Evolutionary conservation across 1,284 basidiomycete species (phyloP).

Genomic region (Ustilago vetiveriae): DNA sequence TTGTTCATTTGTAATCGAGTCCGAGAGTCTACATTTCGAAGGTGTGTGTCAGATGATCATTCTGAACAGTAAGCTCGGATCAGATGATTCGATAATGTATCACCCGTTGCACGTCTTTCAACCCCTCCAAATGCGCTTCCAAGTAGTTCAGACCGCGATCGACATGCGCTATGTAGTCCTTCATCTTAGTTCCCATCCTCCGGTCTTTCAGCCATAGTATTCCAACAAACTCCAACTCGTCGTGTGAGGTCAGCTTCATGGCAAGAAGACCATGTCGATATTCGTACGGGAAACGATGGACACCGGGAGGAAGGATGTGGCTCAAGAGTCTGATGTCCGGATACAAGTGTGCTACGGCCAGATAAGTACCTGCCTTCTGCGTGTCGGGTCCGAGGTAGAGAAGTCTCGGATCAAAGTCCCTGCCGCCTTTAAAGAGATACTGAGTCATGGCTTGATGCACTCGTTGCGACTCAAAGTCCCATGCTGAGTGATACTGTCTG

Average conservation of each 20-base stretch:
- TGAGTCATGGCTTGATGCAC: not conserved
- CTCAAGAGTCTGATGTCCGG: not conserved
- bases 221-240: constrained; percentile 9
- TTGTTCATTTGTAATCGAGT: too few species aligned
- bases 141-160: not conserved
- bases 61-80: not conserved
- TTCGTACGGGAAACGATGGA: not conserved
- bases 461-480: not conserved
- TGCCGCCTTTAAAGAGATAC: not conserved
- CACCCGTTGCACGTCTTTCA: constrained; percentile 7
- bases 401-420: not conserved
- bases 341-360: constrained; percentile 2
- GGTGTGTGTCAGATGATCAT: too few species aligned
- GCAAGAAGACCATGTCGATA: constrained; percentile 1
- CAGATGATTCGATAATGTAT: not conserved
- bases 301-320: not conserved
- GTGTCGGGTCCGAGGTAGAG: not conserved
- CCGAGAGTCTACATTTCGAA: too few species aligned
- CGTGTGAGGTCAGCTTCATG: constrained; percentile 4
- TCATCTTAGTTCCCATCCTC: not conserved
- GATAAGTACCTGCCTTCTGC: not conserved
- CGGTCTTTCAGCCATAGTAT: constrained; percentile 2
- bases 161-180: not conserved
- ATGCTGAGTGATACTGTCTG: not conserved
- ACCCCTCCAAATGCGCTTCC: not conserved